Evolutionary conservation across 2,329 filamentous ascomycete genomes (phyloP), one percentile per base, ranked within the genome.

Genomic region (Dichotomopilus funicola): DNA sequence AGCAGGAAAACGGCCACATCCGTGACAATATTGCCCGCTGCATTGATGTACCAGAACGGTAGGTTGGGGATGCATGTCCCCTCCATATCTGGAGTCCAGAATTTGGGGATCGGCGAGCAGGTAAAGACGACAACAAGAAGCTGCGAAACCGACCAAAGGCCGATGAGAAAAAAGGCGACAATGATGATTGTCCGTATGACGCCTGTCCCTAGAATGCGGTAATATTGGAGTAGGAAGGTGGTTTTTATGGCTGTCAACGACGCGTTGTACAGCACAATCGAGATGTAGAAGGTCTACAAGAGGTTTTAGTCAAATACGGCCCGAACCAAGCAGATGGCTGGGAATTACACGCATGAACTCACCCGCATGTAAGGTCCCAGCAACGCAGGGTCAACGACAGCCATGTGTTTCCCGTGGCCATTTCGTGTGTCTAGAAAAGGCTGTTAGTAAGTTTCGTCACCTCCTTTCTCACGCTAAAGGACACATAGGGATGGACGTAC

Each of bases 181-280:
- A 66, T 56, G 34, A 70, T 65, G 19, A 68, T 61, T 7, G 53
- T 67, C 38, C 65, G 63, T 64, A 71, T 69, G 55, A 64, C 65
- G 9, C 56, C 60, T 19, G 68, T 60, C 8, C 65, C 61, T 27
- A 73, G 62, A n/a, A 72, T 67, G 13, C 71, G 70, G 52, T 71
- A 68, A 53, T 72, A 74, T 49, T 73, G 70, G 2, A 67, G 59
- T 43, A 74, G 62, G 58, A 74, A 73, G 27, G 69, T 67, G 42
- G 72, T 48, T 58, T 73, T 73, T 47, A 69, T 66, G 13, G 69
- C 63, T 40, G 67, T 62, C 13, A 73, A 65, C 5, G 68, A 67
- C 35, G 58, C 56, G 43, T 72, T 72, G 57, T 74, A 74, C 7
- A 73, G 62, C 13, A 69, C 64, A 8, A 74, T 70, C 3, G 67